Conservation (phyloP, 2,329 filamentous ascomycete genomes). For the Ophiostoma populinum region DNA sequence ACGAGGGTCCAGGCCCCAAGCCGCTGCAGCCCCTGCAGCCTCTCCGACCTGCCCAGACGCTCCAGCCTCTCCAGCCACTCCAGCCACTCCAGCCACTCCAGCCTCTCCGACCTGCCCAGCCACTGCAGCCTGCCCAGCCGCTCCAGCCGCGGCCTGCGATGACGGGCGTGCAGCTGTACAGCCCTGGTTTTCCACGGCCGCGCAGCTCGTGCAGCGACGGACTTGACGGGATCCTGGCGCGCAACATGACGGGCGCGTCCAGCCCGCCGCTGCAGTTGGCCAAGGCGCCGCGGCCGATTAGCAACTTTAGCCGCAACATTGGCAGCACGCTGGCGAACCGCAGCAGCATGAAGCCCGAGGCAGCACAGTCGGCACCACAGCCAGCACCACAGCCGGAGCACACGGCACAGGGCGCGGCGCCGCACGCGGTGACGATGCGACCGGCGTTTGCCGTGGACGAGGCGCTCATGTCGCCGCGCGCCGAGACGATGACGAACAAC, state of each 20-base stretch:
- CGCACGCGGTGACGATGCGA: slow-evolving; percentile 2
- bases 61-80: neutral
- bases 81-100: neutral
- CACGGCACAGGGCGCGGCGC: slow-evolving; percentile 8
- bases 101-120: no score
- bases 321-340: no score
- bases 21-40: neutral
- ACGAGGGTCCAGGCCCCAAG: slow-evolving; percentile 7
- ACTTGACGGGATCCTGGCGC: slow-evolving; percentile 6
- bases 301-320: no score
- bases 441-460: slow-evolving; percentile 17
- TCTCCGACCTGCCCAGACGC: no score
- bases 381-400: slow-evolving; percentile 8
- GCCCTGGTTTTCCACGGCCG: slow-evolving; percentile 8
- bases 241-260: neutral
- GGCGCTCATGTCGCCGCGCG: slow-evolving; percentile 52
- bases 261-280: neutral
- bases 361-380: no score
- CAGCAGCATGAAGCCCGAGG: no score
- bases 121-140: neutral
- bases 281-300: no score
- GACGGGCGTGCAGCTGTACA: slow-evolving; percentile 10
- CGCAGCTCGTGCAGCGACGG: slow-evolving; percentile 5
- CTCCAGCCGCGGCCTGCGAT: neutral
- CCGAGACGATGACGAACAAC: slow-evolving; percentile 55